Evolutionary conservation across 2,329 filamentous ascomycete species (phyloP).

Genomic region (Penicillium palitans): DNA sequence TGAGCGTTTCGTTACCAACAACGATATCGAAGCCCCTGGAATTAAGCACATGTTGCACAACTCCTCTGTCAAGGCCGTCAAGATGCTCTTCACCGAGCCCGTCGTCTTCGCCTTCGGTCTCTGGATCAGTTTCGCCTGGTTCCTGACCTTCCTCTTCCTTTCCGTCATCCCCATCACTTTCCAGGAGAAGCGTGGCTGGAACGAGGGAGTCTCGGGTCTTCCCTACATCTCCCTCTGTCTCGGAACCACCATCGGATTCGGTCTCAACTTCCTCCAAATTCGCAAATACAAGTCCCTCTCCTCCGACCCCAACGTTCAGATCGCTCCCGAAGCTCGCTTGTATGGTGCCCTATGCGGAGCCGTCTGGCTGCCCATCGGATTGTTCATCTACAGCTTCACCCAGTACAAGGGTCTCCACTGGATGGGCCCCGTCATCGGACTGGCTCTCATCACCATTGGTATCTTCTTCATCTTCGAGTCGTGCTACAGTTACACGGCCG

Average conservation of each 20-base stretch:
- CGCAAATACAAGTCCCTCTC: slow-evolving; percentile 50
- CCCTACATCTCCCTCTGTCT: slow-evolving; percentile 55
- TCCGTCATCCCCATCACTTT: slow-evolving; percentile 54
- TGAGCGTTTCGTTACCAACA: slow-evolving; percentile 52
- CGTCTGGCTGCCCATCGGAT: slow-evolving; percentile 50
- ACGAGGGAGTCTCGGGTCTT: slow-evolving; percentile 51
- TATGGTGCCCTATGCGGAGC: slow-evolving; percentile 53
- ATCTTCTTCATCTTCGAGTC: slow-evolving; percentile 53
- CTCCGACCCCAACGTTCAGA: slow-evolving; percentile 31
- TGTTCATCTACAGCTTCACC: slow-evolving; percentile 57
- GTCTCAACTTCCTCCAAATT: slow-evolving; percentile 53
- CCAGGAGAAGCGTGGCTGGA: slow-evolving; percentile 54
- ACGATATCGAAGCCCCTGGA: slow-evolving; percentile 54
- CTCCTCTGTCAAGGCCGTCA: slow-evolving; percentile 54
- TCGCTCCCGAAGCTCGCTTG: slow-evolving; percentile 50
- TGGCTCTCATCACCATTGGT: slow-evolving; percentile 53
- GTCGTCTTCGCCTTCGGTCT: slow-evolving; percentile 53
- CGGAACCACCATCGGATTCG: slow-evolving; percentile 52
- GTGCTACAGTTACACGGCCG: slow-evolving; percentile 53
- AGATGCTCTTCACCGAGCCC: slow-evolving; percentile 52
- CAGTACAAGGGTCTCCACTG: slow-evolving; percentile 53
- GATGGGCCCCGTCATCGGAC: slow-evolving; percentile 52
- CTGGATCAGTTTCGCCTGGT: slow-evolving; percentile 57
- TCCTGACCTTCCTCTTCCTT: slow-evolving; percentile 56
- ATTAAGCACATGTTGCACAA: slow-evolving; percentile 44